Evolutionary conservation across 176 grass and related monocot genomes (phyloP).

Genomic region (Urochloa ruziziensis): DNA sequence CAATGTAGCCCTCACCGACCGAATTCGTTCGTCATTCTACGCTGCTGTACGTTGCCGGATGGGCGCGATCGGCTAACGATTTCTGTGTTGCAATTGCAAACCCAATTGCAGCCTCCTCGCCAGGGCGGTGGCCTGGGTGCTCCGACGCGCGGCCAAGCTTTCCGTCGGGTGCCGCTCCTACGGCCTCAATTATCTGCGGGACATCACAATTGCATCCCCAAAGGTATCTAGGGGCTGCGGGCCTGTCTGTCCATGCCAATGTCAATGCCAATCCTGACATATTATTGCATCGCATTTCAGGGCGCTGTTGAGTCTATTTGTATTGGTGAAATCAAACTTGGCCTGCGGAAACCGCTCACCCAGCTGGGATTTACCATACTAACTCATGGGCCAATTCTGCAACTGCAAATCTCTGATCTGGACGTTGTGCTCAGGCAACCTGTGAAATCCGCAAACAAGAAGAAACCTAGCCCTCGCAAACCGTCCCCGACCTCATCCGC

Average conservation of each 20-base stretch:
- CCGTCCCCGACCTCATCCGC: slow-evolving; percentile 25
- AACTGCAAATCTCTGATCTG: slow-evolving; percentile 75
- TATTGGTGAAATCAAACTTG: slow-evolving; percentile 73
- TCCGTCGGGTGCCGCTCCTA: slow-evolving; percentile 66
- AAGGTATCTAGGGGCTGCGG: slow-evolving; percentile 46
- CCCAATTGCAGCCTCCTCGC: slow-evolving; percentile 57
- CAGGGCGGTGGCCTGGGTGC: slow-evolving; percentile 56
- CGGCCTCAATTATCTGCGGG: slow-evolving; percentile 65
- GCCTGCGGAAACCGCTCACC: slow-evolving; percentile 47
- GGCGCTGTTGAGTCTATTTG: slow-evolving; percentile 66
- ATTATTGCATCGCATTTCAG: slow-evolving; percentile 41
- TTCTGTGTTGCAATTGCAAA: slow-evolving; percentile 2
- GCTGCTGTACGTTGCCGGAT: not conserved
- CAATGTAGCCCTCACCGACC: not conserved
- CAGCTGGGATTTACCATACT: slow-evolving; percentile 56
- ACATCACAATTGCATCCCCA: slow-evolving; percentile 57
- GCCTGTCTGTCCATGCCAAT: not conserved
- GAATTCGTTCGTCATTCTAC: not conserved
- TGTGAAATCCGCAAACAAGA: slow-evolving; percentile 55
- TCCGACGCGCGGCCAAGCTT: slow-evolving; percentile 49
- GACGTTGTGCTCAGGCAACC: slow-evolving; percentile 69
- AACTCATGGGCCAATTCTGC: slow-evolving; percentile 50
- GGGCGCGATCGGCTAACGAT: not conserved
- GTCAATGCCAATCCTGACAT: not conserved
- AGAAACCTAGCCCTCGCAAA: slow-evolving; percentile 56